Conservation (phyloP, 1,139 yeast genomes). For the Saccharomyces hybrid region DNA sequence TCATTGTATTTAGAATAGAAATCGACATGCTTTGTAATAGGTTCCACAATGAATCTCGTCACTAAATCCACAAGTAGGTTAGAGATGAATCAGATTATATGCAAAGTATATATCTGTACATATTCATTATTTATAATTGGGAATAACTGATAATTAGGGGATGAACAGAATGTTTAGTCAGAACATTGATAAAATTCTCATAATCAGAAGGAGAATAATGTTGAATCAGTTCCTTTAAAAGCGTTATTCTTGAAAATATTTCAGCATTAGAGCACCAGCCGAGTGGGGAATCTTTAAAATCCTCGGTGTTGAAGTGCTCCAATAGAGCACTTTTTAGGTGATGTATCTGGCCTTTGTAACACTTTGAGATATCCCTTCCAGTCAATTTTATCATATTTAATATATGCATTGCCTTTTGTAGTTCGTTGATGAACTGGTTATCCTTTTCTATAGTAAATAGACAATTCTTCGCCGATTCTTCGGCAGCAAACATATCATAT, state of each 20-base stretch:
- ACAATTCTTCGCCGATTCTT: neutral
- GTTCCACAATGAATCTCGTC: neutral
- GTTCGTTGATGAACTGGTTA: slow-evolving; percentile 41
- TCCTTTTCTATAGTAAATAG: slow-evolving; percentile 30
- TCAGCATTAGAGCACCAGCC: slow-evolving; percentile 33
- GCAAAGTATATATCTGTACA: slow-evolving; percentile 3
- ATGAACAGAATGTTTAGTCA: slow-evolving; percentile 10
- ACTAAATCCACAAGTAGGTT: neutral
- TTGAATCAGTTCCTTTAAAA: slow-evolving; percentile 11
- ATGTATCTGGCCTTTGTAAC: neutral
- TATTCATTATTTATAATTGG: slow-evolving; percentile 5
- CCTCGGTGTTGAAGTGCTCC: slow-evolving; percentile 7
- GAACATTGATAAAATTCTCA: neutral
- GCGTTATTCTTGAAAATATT: slow-evolving; percentile 14
- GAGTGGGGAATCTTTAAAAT: slow-evolving; percentile 30
- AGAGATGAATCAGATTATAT: neutral
- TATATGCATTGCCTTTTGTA: neutral
- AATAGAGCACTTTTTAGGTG: slow-evolving; percentile 5
- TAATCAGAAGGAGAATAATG: slow-evolving; percentile 11
- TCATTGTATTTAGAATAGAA: neutral
- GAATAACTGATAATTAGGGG: slow-evolving; percentile 11
- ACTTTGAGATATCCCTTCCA: neutral
- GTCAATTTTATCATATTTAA: neutral
- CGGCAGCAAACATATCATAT: slow-evolving; percentile 13
- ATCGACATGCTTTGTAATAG: neutral